Conservation (phyloP, 345 rosid species). For the Lepidium sativum region DNA sequence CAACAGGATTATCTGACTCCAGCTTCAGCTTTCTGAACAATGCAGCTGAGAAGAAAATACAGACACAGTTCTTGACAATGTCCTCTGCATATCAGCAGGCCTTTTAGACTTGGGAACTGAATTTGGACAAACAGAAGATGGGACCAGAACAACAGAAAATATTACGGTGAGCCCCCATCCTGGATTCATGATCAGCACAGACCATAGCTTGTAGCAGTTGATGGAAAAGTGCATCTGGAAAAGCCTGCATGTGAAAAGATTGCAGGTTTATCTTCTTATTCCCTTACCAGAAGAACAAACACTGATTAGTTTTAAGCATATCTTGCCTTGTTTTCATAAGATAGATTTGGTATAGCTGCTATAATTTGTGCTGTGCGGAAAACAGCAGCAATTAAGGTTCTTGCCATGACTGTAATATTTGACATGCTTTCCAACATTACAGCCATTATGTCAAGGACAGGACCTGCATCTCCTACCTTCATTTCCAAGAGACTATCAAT, state of each 20-base stretch:
- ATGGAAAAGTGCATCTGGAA: slow-evolving; percentile 65
- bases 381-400: slow-evolving; percentile 51
- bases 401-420: slow-evolving; percentile 53
- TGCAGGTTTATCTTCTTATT: slow-evolving; percentile 7
- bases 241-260: slow-evolving; percentile 50
- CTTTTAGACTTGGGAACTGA: slow-evolving; percentile 31
- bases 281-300: neutral
- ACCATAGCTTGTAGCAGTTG: slow-evolving; percentile 64
- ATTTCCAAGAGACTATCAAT: slow-evolving; percentile 18
- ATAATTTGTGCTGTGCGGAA: slow-evolving; percentile 64
- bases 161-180: slow-evolving; percentile 65
- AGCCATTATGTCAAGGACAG: slow-evolving; percentile 77
- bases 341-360: slow-evolving; percentile 53
- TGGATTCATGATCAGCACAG: slow-evolving; percentile 49
- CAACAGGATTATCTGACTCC: slow-evolving; percentile 32
- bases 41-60: slow-evolving; percentile 72
- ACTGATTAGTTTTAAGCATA: neutral
- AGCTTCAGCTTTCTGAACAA: slow-evolving; percentile 43
- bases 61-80: slow-evolving; percentile 60
- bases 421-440: slow-evolving; percentile 75
- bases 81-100: slow-evolving; percentile 41
- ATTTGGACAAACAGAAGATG: slow-evolving; percentile 54
- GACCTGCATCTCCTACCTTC: slow-evolving; percentile 81
- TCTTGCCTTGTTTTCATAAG: slow-evolving; percentile 65
- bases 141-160: slow-evolving; percentile 65